Percentiles rank a stretch among this genome's conserved stretches.
Conservation (phyloP, 805 yeast genomes). For the Suhomyces faveliae region DNA sequence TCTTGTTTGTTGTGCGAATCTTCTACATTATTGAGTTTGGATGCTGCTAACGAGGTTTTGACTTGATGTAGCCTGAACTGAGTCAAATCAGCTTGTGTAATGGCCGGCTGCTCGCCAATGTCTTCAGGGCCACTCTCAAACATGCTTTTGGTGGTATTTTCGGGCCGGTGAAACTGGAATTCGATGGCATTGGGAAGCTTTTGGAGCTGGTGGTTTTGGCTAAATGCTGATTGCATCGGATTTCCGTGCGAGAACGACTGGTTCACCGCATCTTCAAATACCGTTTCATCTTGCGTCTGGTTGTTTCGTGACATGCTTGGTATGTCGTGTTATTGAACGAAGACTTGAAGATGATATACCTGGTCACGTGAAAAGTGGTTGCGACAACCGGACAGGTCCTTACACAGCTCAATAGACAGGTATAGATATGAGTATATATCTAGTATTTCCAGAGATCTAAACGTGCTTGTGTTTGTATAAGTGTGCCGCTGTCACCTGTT, state of each 20-base stretch:
- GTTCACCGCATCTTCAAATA: slow-evolving; percentile 15
- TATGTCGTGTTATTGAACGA: too few species aligned
- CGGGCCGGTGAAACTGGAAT: slow-evolving; percentile 7
- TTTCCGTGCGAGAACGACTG: slow-evolving; percentile 6
- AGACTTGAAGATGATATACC: too few species aligned
- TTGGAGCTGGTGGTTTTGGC: slow-evolving; percentile 6
- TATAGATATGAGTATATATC: too few species aligned
- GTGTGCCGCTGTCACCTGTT: too few species aligned
- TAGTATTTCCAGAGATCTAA: too few species aligned
- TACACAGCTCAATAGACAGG: too few species aligned
- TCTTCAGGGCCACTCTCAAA: neutral
- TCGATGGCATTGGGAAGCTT: slow-evolving; percentile 12
- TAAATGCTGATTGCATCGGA: neutral
- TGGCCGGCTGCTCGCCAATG: neutral
- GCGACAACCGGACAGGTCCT: too few species aligned
- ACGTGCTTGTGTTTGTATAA: too few species aligned
- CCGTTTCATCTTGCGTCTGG: slow-evolving; percentile 9
- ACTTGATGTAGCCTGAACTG: slow-evolving; percentile 4
- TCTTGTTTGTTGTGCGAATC: neutral
- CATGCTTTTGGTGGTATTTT: neutral
- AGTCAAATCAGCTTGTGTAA: neutral
- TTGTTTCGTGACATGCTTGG: neutral
- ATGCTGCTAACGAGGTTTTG: slow-evolving; percentile 2
- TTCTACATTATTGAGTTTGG: neutral
- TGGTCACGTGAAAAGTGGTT: too few species aligned